Evolutionary conservation across 306 rosid species (phyloP).

Genomic region (Quercus dentata): DNA sequence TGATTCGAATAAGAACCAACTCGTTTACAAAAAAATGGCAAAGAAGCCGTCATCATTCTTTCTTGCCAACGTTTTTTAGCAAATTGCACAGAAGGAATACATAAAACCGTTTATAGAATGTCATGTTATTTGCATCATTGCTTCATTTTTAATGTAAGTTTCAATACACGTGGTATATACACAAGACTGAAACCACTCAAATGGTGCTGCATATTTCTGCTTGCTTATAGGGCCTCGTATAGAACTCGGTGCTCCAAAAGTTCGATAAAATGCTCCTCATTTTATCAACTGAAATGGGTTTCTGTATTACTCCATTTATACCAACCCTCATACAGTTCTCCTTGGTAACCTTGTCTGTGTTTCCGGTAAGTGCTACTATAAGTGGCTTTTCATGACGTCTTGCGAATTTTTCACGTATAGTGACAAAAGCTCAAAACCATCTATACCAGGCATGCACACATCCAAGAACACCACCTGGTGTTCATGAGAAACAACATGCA

Average conservation of each 20-base stretch:
- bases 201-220: slow-evolving; percentile 8
- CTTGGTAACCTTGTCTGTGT: slow-evolving; percentile 63
- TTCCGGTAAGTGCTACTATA: slow-evolving; percentile 71
- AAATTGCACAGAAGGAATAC: slow-evolving; percentile 4
- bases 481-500: slow-evolving; percentile 59
- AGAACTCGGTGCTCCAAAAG: slow-evolving; percentile 71
- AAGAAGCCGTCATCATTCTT: neutral
- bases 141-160: slow-evolving; percentile 20
- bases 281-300: slow-evolving; percentile 88
- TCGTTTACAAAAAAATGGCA: neutral
- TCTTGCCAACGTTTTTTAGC: neutral
- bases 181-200: slow-evolving; percentile 12
- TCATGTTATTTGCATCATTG: slow-evolving; percentile 20
- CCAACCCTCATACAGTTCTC: slow-evolving; percentile 87
- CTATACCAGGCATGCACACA: slow-evolving; percentile 52
- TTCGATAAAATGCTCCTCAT: slow-evolving; percentile 76
- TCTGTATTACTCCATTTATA: slow-evolving; percentile 71
- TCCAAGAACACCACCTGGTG: slow-evolving; percentile 82
- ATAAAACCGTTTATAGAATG: neutral
- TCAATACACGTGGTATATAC: slow-evolving; percentile 26
- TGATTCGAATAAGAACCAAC: neutral
- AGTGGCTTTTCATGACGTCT: slow-evolving; percentile 73
- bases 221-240: slow-evolving; percentile 51
- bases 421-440: slow-evolving; percentile 59
- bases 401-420: slow-evolving; percentile 57